phyloP scores from a whole-genome alignment of 129 eudicot species.

The Rutidosis leptorrhynchoides region DNA sequence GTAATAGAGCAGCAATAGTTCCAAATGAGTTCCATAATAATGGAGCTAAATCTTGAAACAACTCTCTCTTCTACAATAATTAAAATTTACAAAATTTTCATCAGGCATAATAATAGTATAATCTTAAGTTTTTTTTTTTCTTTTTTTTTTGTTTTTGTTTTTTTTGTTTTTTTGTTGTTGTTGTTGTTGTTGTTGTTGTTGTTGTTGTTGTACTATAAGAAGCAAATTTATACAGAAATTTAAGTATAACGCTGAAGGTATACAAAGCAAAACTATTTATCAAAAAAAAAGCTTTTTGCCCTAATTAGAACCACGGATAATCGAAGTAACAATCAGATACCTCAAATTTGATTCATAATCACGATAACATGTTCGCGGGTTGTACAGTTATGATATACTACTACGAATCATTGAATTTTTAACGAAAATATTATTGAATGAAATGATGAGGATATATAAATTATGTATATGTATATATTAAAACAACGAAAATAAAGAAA shows the following conservation, averaged over 20 bases:
- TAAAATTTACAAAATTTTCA: slow-evolving; percentile 29
- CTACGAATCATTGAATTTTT: not conserved
- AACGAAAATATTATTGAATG: not conserved
- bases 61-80: slow-evolving; percentile 64
- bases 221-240: not conserved
- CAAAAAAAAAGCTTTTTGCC: not conserved
- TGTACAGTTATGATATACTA: not conserved
- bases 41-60: slow-evolving; percentile 85
- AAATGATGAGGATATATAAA: not conserved
- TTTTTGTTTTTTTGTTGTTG: too few species aligned
- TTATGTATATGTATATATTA: too few species aligned
- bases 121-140: too few species aligned
- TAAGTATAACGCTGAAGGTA: slow-evolving; percentile 3
- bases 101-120: slow-evolving; percentile 24
- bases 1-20: slow-evolving; percentile 68
- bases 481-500: not conserved
- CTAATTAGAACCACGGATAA: not conserved
- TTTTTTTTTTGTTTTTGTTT: too few species aligned
- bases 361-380: not conserved
- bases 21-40: slow-evolving; percentile 84
- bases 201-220: too few species aligned
- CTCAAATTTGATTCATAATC: slow-evolving; percentile 6
- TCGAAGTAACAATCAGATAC: not conserved
- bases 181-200: too few species aligned
- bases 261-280: not conserved